Evolutionary conservation across 2,329 filamentous ascomycete species (phyloP), one percentile per base, ranked within the genome.

Genomic region (Neofusicoccum kwambonambiense): DNA sequence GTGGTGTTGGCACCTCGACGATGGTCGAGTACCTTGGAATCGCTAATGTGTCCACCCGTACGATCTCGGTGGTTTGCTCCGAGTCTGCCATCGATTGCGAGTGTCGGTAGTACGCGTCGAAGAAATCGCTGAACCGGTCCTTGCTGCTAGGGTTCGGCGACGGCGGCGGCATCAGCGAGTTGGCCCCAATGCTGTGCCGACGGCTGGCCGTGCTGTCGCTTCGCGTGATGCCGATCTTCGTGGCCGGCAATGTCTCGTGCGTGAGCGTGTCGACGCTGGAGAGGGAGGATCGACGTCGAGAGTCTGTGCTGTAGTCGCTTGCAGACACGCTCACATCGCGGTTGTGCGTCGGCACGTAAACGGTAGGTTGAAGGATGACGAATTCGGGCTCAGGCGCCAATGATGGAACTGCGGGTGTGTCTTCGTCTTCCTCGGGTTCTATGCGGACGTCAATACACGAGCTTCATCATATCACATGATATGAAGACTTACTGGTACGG

Each of bases 31-130:
- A 69, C 7, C 70, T 66, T 15, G 58, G 58, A 8, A 67, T 37
- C 22, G 67, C 64, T 12, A 69, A 44, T 17, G 71, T 69, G 3
- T 69, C 66, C 8, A 67, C 39, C 45, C 69, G 69, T 8, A 65
- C 56, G 8, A 66, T 68, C 15, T 70, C 69, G 4, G 34, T 41
- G 22, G 52, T 65, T 27, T 64, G 60, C 17, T 66, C 57, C 17
- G 57, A 13, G 12, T 62, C 66, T 3, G 31, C 27, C 56, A 60
- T 35, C 17, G 56, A 60, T 6, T 71, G 69, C 27, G 74, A 76
- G 19, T 73, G 68, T 19, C 75, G 73, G 67, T 76, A 78, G 68
- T 78, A 78, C 0, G 75, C 73, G 22, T 77, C 76, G 70, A 76
- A 77, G 67, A 78, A 76, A n/a, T 78, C 76, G 68, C 75, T 77